A percentile compares a stretch with the other conserved stretches of the same genome.
Evolutionary conservation across 2,329 filamentous ascomycete genomes (phyloP).

Genomic region (Colletotrichum trifolii): DNA sequence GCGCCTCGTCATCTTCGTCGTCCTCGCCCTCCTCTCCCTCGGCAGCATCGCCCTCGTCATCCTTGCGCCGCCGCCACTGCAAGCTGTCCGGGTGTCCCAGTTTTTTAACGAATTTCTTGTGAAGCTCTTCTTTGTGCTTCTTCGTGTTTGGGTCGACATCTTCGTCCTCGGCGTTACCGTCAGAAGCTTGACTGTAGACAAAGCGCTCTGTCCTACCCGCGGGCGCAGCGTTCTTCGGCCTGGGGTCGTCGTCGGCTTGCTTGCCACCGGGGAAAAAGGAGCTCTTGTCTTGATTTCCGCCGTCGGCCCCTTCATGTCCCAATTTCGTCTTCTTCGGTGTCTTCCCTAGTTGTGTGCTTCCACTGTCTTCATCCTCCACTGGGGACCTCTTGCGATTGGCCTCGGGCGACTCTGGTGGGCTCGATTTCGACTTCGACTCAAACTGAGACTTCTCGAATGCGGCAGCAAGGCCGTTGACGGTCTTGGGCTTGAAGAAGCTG

Average conservation of each 20-base stretch:
- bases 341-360: slow-evolving; percentile 53
- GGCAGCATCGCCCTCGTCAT: slow-evolving; percentile 64
- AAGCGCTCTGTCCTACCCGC: slow-evolving; percentile 63
- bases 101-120: slow-evolving; percentile 89
- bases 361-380: slow-evolving; percentile 57
- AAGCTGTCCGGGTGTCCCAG: slow-evolving; percentile 88
- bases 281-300: slow-evolving; percentile 49
- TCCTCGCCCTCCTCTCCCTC: slow-evolving; percentile 67
- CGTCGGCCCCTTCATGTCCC: slow-evolving; percentile 44
- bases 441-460: slow-evolving; percentile 47
- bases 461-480: slow-evolving; percentile 58
- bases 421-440: slow-evolving; percentile 43
- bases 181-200: slow-evolving; percentile 57
- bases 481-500: slow-evolving; percentile 81
- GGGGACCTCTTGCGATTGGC: slow-evolving; percentile 62
- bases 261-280: slow-evolving; percentile 45
- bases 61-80: slow-evolving; percentile 69
- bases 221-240: slow-evolving; percentile 40
- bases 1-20: slow-evolving; percentile 65
- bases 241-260: slow-evolving; percentile 39
- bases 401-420: slow-evolving; percentile 42
- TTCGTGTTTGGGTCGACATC: slow-evolving; percentile 63
- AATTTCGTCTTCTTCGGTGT: slow-evolving; percentile 58
- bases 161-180: slow-evolving; percentile 51
- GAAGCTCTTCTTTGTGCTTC: slow-evolving; percentile 76